Percentiles rank a stretch among this genome's conserved stretches.
phyloP scores from a whole-genome alignment of 2,329 filamentous ascomycete genomes.

The Sclerotiophoma versabilis region DNA sequence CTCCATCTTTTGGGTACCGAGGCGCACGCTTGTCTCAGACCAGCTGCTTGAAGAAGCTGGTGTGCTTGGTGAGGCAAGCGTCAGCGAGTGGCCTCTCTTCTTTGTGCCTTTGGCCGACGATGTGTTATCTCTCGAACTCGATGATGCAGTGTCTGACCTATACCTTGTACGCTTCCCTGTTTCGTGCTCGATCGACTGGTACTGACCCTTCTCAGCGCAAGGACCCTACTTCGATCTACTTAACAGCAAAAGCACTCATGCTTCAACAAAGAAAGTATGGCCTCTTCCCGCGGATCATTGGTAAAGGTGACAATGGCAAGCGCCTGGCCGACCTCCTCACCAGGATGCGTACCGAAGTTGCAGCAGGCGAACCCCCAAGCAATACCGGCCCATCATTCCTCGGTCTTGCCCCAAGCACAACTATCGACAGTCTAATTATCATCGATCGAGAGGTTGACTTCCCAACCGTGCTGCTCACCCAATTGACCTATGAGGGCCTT shows the following conservation, averaged over 20 bases:
- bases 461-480: slow-evolving; percentile 88
- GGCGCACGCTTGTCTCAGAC: slow-evolving; percentile 89
- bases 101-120: slow-evolving; percentile 94
- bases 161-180: slow-evolving; percentile 67
- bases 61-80: slow-evolving; percentile 88
- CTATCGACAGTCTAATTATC: slow-evolving; percentile 89
- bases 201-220: slow-evolving; percentile 64
- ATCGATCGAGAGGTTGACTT: slow-evolving; percentile 96
- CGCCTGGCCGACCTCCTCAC: slow-evolving; percentile 84
- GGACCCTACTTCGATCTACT: slow-evolving; percentile 88
- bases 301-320: slow-evolving; percentile 94
- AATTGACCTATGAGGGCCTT: slow-evolving; percentile 94
- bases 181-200: no score
- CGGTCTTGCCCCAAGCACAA: slow-evolving; percentile 82
- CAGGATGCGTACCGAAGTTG: slow-evolving; percentile 88
- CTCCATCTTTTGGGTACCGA: slow-evolving; percentile 93
- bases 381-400: slow-evolving; percentile 61
- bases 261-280: slow-evolving; percentile 89
- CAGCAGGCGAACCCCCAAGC: slow-evolving; percentile 76
- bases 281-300: slow-evolving; percentile 91
- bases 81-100: slow-evolving; percentile 84
- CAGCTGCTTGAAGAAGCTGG: slow-evolving; percentile 91
- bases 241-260: slow-evolving; percentile 92
- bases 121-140: slow-evolving; percentile 86
- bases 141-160: slow-evolving; percentile 84